Percentiles rank a stretch among this genome's conserved stretches.
phyloP scores from a whole-genome alignment of 106 monocot species.

The Platanthera guangdongensis region DNA sequence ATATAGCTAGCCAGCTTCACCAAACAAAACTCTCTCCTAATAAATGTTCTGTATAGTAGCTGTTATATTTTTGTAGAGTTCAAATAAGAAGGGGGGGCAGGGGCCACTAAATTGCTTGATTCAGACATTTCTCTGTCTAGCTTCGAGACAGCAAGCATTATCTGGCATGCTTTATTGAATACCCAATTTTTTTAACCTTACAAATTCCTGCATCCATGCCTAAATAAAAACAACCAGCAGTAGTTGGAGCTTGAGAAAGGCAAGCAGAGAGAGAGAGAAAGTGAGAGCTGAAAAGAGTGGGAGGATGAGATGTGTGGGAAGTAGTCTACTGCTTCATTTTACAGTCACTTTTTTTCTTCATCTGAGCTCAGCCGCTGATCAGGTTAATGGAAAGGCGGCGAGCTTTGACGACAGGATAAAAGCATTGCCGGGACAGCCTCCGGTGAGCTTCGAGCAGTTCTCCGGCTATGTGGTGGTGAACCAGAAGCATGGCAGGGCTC shows the following conservation, averaged over 20 bases:
- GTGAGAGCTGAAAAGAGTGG: background rate
- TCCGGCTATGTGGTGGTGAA: conserved; percentile 87
- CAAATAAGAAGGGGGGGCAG: too few relatives aligned
- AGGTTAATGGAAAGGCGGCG: background rate
- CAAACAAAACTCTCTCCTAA: background rate
- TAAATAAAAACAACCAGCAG: too few relatives aligned
- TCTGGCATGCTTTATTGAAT: conserved; percentile 1
- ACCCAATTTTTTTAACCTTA: background rate
- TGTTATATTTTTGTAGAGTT: too few relatives aligned
- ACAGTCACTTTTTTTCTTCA: background rate
- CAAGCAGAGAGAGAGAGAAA: background rate
- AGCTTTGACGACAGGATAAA: conserved; percentile 36
- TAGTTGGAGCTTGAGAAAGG: too few relatives aligned
- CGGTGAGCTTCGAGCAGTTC: conserved; percentile 64
- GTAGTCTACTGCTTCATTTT: background rate
- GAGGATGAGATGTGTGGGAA: background rate
- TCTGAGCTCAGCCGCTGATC: background rate
- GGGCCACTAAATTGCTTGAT: too few relatives aligned
- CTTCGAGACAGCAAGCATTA: background rate
- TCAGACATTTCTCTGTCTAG: too few relatives aligned
- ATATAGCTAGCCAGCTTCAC: background rate
- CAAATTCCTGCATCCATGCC: too few relatives aligned
- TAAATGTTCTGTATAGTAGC: background rate
- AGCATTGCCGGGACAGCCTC: conserved; percentile 68
- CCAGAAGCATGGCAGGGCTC: conserved; percentile 60